Percentiles rank a stretch among this genome's conserved stretches.
Conservation (phyloP, 805 yeast genomes). For the Candida jianshihensis region DNA sequence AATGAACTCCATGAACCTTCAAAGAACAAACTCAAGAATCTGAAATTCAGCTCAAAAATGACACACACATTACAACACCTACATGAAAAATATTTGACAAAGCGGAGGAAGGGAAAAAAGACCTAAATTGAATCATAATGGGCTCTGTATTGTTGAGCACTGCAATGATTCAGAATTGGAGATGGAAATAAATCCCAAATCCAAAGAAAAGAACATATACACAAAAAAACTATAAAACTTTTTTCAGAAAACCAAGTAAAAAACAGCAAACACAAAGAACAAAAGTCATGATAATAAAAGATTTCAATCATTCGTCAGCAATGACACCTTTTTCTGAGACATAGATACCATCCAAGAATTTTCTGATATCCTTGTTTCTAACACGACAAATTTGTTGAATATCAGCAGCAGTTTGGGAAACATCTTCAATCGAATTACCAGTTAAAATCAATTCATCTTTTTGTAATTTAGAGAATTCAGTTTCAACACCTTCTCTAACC, state of each 20-base stretch:
- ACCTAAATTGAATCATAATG: constrained; percentile 5
- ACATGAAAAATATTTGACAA: not conserved
- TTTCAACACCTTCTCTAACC: constrained; percentile 83
- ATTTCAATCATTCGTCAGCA: constrained; percentile 45
- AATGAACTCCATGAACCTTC: no score
- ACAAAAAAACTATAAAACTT: not conserved
- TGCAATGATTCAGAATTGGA: constrained; percentile 3
- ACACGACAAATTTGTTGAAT: constrained; percentile 97
- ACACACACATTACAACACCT: not conserved
- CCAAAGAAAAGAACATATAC: not conserved
- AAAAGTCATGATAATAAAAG: not conserved
- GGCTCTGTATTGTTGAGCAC: constrained; percentile 7
- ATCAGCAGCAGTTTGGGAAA: constrained; percentile 98
- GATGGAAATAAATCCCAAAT: not conserved
- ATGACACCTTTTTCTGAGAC: constrained; percentile 93
- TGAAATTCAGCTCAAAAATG: not conserved
- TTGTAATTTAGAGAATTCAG: constrained; percentile 72
- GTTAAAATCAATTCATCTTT: constrained; percentile 91
- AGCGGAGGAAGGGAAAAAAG: not conserved
- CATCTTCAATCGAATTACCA: constrained; percentile 97
- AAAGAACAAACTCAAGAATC: no score
- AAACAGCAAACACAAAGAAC: not conserved
- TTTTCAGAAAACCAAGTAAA: not conserved
- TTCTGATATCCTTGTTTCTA: constrained; percentile 99
- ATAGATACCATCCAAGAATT: constrained; percentile 99